Base-by-base conservation (phyloP, 2,329 filamentous ascomycete genomes). In the Pseudocercospora musae region DNA sequence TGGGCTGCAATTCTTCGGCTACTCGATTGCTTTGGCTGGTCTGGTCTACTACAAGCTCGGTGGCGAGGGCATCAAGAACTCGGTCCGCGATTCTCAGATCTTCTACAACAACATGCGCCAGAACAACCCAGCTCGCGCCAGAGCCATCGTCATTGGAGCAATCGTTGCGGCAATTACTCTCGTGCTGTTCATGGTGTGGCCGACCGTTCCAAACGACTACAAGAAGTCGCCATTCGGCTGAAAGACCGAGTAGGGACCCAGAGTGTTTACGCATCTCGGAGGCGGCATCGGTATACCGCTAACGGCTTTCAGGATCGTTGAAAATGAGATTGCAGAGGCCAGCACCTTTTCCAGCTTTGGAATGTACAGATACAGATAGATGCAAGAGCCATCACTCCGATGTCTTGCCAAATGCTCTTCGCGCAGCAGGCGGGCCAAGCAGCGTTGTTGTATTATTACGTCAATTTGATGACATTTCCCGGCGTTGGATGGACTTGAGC, bases 31-130 rank as follows among this genome's bases (percentile, higher is more conserved):
- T 57, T 85, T 94, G 37, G 83, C 81, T 67, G 91, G 90, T 73
- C 90, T 95, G 79, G 79, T 92, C 69, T 92, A 91, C 84, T 94
- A 92, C 84, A 93, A 93, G 84, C 87, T 94, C 63, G 90, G 91
- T 60, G 86, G 84, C 62, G 92, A 96, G 62, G 89, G 92, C 76
- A 80, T 96, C 73, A 94, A 89, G 83, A 89, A 89, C 73, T 92
- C 93, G 76, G 79, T 89, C 62, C 82, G 83, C 63, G 88, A 93
- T 71, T 89, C 84, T 59, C 83, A 84, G 73, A 89, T 92, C 74
- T 85, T 87, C 64, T 96, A 92, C 91, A 89, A 89, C 55, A 91
- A 96, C 73, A 92, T 96, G 70, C 92, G 92, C 62, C 86, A 87
- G 70, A 84, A 83, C 69, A 89, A 89, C 74, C 93, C 93, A 13